Conservation (phyloP, 768 basidiomycete species). For the Termitomyces sp. region DNA sequence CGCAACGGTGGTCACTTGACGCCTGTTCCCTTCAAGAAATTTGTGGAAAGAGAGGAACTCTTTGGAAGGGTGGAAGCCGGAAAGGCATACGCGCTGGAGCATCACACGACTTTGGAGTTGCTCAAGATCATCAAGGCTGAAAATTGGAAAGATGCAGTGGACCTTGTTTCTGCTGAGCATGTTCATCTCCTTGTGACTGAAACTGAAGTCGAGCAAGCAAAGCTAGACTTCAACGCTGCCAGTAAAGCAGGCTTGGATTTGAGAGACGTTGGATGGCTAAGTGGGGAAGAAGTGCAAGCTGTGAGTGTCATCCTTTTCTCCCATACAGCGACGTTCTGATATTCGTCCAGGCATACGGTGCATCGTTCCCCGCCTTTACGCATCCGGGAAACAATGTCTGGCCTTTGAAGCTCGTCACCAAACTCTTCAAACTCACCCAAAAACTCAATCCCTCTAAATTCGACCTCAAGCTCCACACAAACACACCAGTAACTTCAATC, state of each 20-base stretch:
- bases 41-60: constrained; percentile 31
- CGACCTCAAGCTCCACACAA: constrained; percentile 63
- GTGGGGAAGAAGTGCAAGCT: constrained; percentile 42
- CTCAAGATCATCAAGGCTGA: constrained; percentile 46
- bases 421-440: constrained; percentile 49
- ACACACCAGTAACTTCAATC: constrained; percentile 63
- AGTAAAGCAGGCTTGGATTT: constrained; percentile 49
- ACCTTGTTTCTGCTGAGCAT: constrained; percentile 61
- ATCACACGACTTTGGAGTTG: constrained; percentile 50
- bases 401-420: constrained; percentile 77
- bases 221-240: constrained; percentile 53
- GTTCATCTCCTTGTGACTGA: constrained; percentile 47
- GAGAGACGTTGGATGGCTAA: constrained; percentile 43
- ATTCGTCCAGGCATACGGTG: constrained; percentile 36
- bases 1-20: constrained; percentile 83
- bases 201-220: constrained; percentile 36
- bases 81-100: constrained; percentile 54
- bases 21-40: constrained; percentile 45
- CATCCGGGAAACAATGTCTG: constrained; percentile 66
- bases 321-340: background rate
- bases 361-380: constrained; percentile 50
- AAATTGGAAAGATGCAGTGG: constrained; percentile 48
- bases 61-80: constrained; percentile 57
- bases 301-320: constrained; percentile 32
- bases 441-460: constrained; percentile 18